Conservation (phyloP, 345 rosid species). For the Barbarea vulgaris region DNA sequence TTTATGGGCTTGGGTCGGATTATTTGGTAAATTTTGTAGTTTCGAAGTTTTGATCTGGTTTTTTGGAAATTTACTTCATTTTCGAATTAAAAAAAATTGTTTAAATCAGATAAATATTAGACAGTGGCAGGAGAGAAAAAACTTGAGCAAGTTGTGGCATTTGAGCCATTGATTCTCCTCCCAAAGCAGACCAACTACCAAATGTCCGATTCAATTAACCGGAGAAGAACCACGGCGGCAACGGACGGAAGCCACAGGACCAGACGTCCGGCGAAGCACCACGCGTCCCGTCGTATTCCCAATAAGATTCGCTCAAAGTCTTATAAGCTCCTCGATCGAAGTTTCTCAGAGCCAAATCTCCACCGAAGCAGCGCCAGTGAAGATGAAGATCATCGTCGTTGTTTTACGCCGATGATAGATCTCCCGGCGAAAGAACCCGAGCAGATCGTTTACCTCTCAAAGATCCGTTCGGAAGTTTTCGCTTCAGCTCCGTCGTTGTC, state of each 20-base stretch:
- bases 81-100: too few species aligned
- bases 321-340: slow-evolving; percentile 48
- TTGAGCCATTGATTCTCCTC: too few species aligned
- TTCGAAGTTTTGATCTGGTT: too few species aligned
- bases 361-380: slow-evolving; percentile 11
- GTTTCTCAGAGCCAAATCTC: slow-evolving; percentile 68
- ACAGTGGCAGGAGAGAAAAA: too few species aligned
- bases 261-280: slow-evolving; percentile 39
- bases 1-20: too few species aligned
- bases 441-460: slow-evolving; percentile 43
- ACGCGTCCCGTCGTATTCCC: slow-evolving; percentile 31
- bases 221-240: slow-evolving; percentile 42
- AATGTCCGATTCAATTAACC: slow-evolving; percentile 13
- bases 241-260: slow-evolving; percentile 23
- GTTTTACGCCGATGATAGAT: slow-evolving; percentile 15
- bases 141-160: too few species aligned
- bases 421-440: neutral
- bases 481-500: slow-evolving; percentile 40
- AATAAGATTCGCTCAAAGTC: slow-evolving; percentile 43
- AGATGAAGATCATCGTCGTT: slow-evolving; percentile 29
- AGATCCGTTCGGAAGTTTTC: slow-evolving; percentile 50
- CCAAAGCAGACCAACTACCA: neutral
- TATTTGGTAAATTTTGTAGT: too few species aligned
- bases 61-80: too few species aligned
- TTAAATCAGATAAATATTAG: too few species aligned